Evolutionary conservation across 2,329 filamentous ascomycete genomes (phyloP).

Genomic region (Gnomoniopsis smithogilvyi): DNA sequence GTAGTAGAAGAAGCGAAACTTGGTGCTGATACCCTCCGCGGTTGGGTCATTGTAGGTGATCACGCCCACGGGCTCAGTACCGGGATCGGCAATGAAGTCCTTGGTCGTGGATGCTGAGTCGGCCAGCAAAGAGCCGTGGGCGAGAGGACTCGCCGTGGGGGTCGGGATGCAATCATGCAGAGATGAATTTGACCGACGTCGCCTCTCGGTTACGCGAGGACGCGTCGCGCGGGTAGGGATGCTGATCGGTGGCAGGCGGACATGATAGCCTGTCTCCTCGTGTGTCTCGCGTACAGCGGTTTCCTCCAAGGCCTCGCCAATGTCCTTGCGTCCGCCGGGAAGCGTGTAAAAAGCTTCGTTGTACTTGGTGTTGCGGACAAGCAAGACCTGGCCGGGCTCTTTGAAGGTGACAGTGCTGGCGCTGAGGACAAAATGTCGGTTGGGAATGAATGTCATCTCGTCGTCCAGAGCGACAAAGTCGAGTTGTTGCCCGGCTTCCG

Average conservation of each 20-base stretch:
- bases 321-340: constrained; percentile 47
- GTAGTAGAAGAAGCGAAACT: constrained; percentile 39
- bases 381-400: constrained; percentile 32
- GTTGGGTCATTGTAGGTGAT: constrained; percentile 33
- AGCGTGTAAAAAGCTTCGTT: constrained; percentile 38
- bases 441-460: constrained; percentile 36
- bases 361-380: constrained; percentile 40
- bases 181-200: not conserved
- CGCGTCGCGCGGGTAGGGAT: constrained; percentile 41
- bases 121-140: not conserved
- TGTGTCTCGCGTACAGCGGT: constrained; percentile 44
- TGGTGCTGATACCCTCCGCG: constrained; percentile 15
- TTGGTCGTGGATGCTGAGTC: not conserved
- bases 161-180: not conserved
- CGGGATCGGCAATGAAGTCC: constrained; percentile 18
- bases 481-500: constrained; percentile 7
- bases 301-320: constrained; percentile 38
- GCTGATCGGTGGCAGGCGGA: constrained; percentile 34
- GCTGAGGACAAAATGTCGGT: constrained; percentile 40
- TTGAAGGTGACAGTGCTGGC: constrained; percentile 45
- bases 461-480: constrained; percentile 28
- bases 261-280: constrained; percentile 45
- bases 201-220: constrained; percentile 5
- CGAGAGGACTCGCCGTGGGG: not conserved
- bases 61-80: constrained; percentile 34